Evolutionary conservation across 495 filamentous ascomycete genomes (phyloP).

Genomic region (Bacidia rubella): DNA sequence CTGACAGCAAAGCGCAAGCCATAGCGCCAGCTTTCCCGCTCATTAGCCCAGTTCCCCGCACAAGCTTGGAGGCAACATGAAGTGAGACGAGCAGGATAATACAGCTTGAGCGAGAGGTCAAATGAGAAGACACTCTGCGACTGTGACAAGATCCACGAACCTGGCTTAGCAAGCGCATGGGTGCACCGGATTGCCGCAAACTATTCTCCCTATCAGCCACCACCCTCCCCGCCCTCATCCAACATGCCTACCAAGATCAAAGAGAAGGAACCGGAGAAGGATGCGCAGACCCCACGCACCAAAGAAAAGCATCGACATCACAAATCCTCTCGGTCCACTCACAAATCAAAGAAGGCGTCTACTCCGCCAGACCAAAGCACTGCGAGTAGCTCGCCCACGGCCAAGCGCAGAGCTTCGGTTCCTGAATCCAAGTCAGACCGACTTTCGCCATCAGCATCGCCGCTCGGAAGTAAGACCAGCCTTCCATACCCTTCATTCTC

Average conservation of each 20-base stretch:
- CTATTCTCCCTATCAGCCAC: too few species aligned
- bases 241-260: constrained; percentile 19
- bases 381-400: constrained; percentile 21
- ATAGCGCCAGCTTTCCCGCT: too few species aligned
- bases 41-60: too few species aligned
- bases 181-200: too few species aligned
- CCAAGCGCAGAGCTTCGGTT: constrained; percentile 37
- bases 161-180: too few species aligned
- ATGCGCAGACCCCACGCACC: constrained; percentile 14
- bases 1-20: too few species aligned
- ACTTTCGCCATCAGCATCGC: constrained; percentile 28
- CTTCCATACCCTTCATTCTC: constrained; percentile 76
- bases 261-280: constrained; percentile 21
- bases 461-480: constrained; percentile 43
- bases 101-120: too few species aligned
- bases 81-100: too few species aligned
- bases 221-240: not conserved
- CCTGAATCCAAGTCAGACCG: constrained; percentile 31
- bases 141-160: too few species aligned
- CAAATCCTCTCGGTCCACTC: constrained; percentile 25
- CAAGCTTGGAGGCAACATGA: too few species aligned
- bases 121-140: too few species aligned
- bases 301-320: constrained; percentile 16
- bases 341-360: constrained; percentile 34
- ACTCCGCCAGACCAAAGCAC: constrained; percentile 26